These are phyloP conservation scores for Aspergillus diversus DNA, from an alignment of 495 filamentous ascomycete genomes.

Conservation along the genomic window DNA sequence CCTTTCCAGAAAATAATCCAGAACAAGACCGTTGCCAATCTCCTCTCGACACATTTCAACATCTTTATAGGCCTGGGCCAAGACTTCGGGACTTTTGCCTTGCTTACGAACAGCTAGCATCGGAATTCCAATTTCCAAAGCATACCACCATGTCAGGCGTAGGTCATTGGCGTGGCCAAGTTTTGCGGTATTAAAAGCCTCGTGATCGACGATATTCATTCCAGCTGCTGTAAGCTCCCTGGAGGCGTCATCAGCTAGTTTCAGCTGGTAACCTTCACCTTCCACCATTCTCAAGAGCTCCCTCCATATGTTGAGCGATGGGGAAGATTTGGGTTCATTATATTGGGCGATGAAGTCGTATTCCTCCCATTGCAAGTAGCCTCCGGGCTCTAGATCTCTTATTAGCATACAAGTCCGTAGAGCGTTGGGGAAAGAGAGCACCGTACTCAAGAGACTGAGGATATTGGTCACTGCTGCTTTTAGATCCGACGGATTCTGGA, in stretches of 20 bases:
- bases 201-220: conserved; percentile 1
- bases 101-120: background rate
- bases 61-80: conserved; percentile 1
- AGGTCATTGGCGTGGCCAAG: conserved; percentile 8
- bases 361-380: conserved; percentile 21
- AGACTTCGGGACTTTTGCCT: conserved; percentile 9
- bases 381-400: conserved; percentile 11
- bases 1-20: conserved; percentile 11
- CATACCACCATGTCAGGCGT: conserved; percentile 8
- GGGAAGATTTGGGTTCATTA: background rate
- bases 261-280: conserved; percentile 2
- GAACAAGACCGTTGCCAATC: background rate
- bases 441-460: conserved; percentile 12
- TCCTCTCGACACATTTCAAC: conserved; percentile 7
- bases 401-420: background rate
- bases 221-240: background rate
- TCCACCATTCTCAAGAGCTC: background rate
- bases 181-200: conserved; percentile 1
- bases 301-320: background rate
- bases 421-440: background rate
- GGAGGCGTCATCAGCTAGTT: background rate
- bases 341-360: conserved; percentile 17
- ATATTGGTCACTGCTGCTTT: conserved; percentile 9
- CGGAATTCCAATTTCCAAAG: conserved; percentile 14
- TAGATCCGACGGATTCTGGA: background rate